Base-by-base conservation (phyloP, 106 monocot species). In the Dactylorhiza incarnata region DNA sequence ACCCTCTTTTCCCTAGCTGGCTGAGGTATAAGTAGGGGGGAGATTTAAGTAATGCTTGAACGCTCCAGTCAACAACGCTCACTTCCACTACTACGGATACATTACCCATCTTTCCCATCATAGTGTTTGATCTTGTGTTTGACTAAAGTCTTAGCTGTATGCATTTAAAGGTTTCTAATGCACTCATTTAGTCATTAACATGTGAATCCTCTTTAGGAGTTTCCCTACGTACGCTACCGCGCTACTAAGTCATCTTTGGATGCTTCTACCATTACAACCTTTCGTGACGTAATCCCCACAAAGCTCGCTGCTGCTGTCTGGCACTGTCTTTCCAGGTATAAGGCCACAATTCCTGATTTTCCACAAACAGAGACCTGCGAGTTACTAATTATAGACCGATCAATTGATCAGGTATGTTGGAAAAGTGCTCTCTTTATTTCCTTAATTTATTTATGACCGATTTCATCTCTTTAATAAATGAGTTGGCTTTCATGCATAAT, bases 241-340 rank as follows among this genome's bases (percentile, higher is more conserved):
- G 89, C 89, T 74, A 85, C 95, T 20, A 91, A 80, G 67, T 88
- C 94, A 59, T 85, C 90, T 51, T 76, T 86, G 25, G 89, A 91
- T 85, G 82, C 68, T 73, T 87, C 87, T 23, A 91, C 89, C 22
- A 54, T 91, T 76, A 91, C 86, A 47, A 95, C 95, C 43, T 80
- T 85, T 62, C 80, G 87, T 68, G 95, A 95, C 82, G 69, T 95
- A 55, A 75, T 89, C 52, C 89, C 95, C 29, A 95, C 91, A 77
- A 95, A 95, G 76, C 87, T 95, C 77, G 95, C 95, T 73, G 95
- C 91, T 82, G 83, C 71, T 48, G 82, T 95, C 82, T 95, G 91
- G 91, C 86, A 89, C 68, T 85, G 68, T 55, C 78, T 95, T 73
- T 49, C 76, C 47, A 95, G 86, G 73, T 87, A 87, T 63, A 87